Evolutionary conservation across 345 rosid species (phyloP).

Genomic region (Bruguiera gymnorhiza): DNA sequence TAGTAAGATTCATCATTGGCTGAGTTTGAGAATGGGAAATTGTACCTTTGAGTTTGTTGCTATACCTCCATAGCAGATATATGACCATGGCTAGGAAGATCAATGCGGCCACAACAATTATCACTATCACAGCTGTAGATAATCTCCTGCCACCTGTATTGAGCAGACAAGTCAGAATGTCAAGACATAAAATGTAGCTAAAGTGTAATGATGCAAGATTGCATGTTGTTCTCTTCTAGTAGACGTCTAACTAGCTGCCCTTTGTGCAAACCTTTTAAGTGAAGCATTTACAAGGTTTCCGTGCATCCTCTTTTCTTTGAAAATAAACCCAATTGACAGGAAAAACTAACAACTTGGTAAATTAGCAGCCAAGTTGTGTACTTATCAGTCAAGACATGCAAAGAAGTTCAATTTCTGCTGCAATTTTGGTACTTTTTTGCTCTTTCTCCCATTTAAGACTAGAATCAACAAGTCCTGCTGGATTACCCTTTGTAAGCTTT

Average conservation of each 20-base stretch:
- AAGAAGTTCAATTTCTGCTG: no score
- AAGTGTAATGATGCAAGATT: neutral
- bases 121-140: conserved; percentile 37
- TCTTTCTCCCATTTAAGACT: no score
- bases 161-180: conserved; percentile 9
- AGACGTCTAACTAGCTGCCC: neutral
- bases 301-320: neutral
- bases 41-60: conserved; percentile 44
- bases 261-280: neutral
- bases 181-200: neutral
- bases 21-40: neutral
- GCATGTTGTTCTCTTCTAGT: neutral
- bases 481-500: no score
- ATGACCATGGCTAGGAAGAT: conserved; percentile 29
- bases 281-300: neutral
- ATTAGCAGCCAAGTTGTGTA: neutral
- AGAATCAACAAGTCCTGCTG: no score
- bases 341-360: neutral
- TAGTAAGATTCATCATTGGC: neutral
- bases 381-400: no score
- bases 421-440: no score
- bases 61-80: conserved; percentile 48
- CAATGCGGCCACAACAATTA: conserved; percentile 37
- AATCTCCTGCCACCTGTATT: conserved; percentile 34
- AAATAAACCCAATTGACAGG: neutral